Evolutionary conservation across 2,329 filamentous ascomycete genomes (phyloP).

Genomic region (Lasiodiplodia theobromae): DNA sequence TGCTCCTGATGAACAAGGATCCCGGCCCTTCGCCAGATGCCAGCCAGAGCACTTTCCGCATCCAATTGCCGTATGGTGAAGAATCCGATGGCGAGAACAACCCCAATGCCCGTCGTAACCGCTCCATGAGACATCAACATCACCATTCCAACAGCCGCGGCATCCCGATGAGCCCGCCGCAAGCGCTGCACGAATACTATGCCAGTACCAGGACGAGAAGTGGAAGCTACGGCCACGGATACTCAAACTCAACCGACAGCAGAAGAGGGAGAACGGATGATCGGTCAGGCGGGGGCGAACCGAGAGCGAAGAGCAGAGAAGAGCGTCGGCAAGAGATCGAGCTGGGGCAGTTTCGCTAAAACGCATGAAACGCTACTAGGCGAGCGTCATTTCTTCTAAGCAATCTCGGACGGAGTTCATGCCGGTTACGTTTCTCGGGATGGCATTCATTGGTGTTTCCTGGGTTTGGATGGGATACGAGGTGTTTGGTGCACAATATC

Average conservation of each 20-base stretch:
- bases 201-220: background rate
- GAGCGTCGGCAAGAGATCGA: conserved; percentile 52
- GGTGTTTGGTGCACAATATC: conserved; percentile 11
- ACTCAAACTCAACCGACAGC: background rate
- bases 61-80: conserved; percentile 42
- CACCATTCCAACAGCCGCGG: background rate
- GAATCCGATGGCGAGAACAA: conserved; percentile 22
- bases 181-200: conserved; percentile 14
- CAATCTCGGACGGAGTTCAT: conserved; percentile 16
- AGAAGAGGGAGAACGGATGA: conserved; percentile 14
- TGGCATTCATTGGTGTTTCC: conserved; percentile 18
- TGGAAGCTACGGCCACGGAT: conserved; percentile 1
- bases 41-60: conserved; percentile 51
- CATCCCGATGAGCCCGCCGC: conserved; percentile 14
- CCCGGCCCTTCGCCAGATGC: conserved; percentile 43
- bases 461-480: conserved; percentile 3
- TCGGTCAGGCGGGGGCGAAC: conserved; percentile 1
- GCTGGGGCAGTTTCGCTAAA: conserved; percentile 36
- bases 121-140: background rate
- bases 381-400: background rate
- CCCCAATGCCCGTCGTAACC: conserved; percentile 12
- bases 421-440: background rate
- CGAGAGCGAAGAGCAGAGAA: conserved; percentile 45
- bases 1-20: conserved; percentile 51
- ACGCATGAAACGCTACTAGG: background rate